A percentile compares a stretch with the other conserved stretches of the same genome.
These are phyloP conservation scores for Torulaspora microellipsoides DNA, from an alignment of 805 yeast genomes.

Conservation along the genomic window DNA sequence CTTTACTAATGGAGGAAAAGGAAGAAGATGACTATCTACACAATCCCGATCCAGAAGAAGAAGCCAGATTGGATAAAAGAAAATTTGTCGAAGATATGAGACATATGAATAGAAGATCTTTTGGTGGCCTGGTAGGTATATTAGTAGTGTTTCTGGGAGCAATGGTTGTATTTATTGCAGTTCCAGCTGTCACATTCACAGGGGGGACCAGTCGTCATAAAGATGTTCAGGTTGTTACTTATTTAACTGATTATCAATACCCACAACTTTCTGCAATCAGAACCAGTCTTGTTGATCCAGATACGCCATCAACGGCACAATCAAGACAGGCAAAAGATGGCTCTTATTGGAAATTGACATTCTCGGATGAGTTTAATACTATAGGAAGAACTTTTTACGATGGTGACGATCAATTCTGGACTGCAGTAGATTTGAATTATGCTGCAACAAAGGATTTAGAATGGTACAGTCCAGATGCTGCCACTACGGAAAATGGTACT, in stretches of 20 bases:
- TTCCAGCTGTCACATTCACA: conserved; percentile 81
- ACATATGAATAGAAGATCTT: conserved; percentile 57
- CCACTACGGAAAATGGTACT: conserved; percentile 69
- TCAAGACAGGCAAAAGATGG: conserved; percentile 57
- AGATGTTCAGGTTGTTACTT: conserved; percentile 30
- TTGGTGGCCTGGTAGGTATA: conserved; percentile 60
- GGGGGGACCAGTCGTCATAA: conserved; percentile 46
- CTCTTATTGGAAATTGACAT: conserved; percentile 67
- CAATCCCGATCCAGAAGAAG: conserved; percentile 93
- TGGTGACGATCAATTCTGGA: conserved; percentile 90
- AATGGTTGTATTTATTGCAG: conserved; percentile 62
- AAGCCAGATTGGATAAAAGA: conserved; percentile 76
- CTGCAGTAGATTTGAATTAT: conserved; percentile 77
- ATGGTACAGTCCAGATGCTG: conserved; percentile 95
- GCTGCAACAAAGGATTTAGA: conserved; percentile 87
- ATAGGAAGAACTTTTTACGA: conserved; percentile 88
- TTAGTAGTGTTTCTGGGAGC: conserved; percentile 55
- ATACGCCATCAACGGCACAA: conserved; percentile 49
- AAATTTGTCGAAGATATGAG: conserved; percentile 61
- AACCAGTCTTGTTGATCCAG: conserved; percentile 53
- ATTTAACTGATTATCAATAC: conserved; percentile 46
- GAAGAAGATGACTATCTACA: conserved; percentile 94
- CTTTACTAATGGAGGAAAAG: conserved; percentile 84
- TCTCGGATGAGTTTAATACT: conserved; percentile 85
- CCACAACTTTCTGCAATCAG: conserved; percentile 51